Percentiles rank a stretch among this genome's conserved stretches.
Conservation (phyloP, 257 asterid genomes). For the Euphrasia confusa region DNA sequence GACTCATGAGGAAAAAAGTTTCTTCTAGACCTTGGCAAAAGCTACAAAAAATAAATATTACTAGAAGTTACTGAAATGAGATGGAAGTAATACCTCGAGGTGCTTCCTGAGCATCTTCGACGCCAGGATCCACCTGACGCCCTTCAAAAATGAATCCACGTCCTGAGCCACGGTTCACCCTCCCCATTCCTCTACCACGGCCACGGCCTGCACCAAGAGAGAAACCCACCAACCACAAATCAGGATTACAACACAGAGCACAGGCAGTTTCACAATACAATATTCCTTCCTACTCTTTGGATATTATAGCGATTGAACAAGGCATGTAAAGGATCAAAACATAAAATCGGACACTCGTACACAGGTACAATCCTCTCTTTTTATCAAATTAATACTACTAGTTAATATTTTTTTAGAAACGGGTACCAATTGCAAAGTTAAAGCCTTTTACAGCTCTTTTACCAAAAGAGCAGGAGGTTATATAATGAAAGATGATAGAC, state of each 20-base stretch:
- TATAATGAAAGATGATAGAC: background rate
- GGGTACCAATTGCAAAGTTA: too few relatives aligned
- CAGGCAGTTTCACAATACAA: background rate
- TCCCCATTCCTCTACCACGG: slow-evolving; percentile 34
- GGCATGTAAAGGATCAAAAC: background rate
- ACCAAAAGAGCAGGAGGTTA: background rate
- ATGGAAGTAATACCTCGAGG: too few relatives aligned
- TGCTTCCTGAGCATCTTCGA: too few relatives aligned
- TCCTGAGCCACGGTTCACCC: slow-evolving; percentile 55
- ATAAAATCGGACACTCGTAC: too few relatives aligned
- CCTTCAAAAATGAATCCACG: slow-evolving; percentile 50
- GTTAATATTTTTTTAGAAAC: too few relatives aligned
- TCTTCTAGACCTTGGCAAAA: background rate
- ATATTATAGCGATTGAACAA: background rate
- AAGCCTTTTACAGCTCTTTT: background rate
- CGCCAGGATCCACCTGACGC: too few relatives aligned
- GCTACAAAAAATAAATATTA: slow-evolving; percentile 9
- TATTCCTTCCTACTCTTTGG: too few relatives aligned
- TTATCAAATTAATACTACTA: too few relatives aligned
- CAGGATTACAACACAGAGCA: too few relatives aligned
- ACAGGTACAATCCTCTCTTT: background rate
- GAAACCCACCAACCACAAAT: background rate
- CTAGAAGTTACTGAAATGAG: background rate
- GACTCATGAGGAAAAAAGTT: background rate
- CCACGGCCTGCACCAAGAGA: slow-evolving; percentile 62